Percentiles rank a stretch among this genome's conserved stretches.
Conservation (phyloP, 441 rosid species). For the Gossypium lobatum region DNA sequence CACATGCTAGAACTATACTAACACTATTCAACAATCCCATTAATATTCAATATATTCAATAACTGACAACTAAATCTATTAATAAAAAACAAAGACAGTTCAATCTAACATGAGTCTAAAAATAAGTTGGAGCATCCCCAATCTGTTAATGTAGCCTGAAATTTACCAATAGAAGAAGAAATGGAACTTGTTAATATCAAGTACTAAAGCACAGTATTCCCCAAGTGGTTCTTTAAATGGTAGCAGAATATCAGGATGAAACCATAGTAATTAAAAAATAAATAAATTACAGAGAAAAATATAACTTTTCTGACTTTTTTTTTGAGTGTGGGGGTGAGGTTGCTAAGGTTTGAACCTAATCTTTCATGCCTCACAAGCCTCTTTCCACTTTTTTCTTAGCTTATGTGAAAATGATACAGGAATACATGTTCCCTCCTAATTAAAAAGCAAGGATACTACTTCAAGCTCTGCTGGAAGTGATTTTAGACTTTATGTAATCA, state of each 20-base stretch:
- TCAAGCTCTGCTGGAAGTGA: background rate
- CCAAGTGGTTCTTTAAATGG: background rate
- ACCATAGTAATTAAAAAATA: background rate
- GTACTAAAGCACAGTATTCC: background rate
- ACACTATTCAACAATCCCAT: background rate
- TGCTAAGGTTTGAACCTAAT: too few species aligned
- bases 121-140: background rate
- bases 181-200: background rate
- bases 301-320: background rate
- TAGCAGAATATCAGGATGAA: background rate
- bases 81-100: too few species aligned
- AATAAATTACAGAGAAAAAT: background rate
- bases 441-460: background rate
- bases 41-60: background rate
- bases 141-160: background rate
- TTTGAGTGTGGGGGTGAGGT: too few species aligned
- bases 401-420: background rate
- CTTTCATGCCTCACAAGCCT: too few species aligned
- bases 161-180: background rate
- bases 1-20: background rate
- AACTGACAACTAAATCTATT: background rate
- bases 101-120: background rate
- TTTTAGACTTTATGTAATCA: background rate
- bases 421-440: background rate
- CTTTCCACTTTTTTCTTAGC: background rate